Conservation (phyloP, 2,329 filamentous ascomycete species). For the Colletotrichum neosansevieriae region DNA sequence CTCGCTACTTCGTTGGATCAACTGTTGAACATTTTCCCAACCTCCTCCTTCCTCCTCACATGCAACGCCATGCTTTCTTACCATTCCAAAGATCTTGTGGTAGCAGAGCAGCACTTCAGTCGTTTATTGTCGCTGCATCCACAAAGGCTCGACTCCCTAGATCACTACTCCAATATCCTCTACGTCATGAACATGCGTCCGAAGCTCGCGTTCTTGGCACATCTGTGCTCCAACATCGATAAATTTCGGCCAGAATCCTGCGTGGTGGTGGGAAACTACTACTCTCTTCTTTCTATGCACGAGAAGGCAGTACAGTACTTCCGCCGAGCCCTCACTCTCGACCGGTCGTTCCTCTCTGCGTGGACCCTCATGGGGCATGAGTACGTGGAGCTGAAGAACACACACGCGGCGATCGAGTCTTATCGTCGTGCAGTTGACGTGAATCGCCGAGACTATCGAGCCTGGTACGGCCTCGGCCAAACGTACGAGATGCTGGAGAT, state of each 20-base stretch:
- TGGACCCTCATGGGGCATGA: slow-evolving; percentile 99
- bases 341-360: slow-evolving; percentile 90
- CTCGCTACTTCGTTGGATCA: slow-evolving; percentile 82
- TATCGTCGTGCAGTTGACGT: slow-evolving; percentile 96
- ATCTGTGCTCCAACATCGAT: slow-evolving; percentile 90
- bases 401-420: slow-evolving; percentile 95
- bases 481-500: slow-evolving; percentile 98
- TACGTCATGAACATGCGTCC: slow-evolving; percentile 91
- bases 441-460: slow-evolving; percentile 95
- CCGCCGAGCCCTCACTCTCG: slow-evolving; percentile 88
- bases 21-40: slow-evolving; percentile 86
- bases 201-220: slow-evolving; percentile 91
- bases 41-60: slow-evolving; percentile 88
- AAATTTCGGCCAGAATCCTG: slow-evolving; percentile 98
- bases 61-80: slow-evolving; percentile 90
- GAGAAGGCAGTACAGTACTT: slow-evolving; percentile 99
- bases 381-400: slow-evolving; percentile 98
- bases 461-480: slow-evolving; percentile 97
- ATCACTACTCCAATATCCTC: slow-evolving; percentile 97
- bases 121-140: slow-evolving; percentile 82
- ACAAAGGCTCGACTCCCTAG: slow-evolving; percentile 85
- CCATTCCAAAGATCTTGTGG: slow-evolving; percentile 85
- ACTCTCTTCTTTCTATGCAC: slow-evolving; percentile 91
- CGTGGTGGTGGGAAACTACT: slow-evolving; percentile 97
- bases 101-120: slow-evolving; percentile 77